Evolutionary conservation across 441 rosid genomes (phyloP), one percentile per base, ranked within the genome.

Genomic region (Aquilaria agallochum): DNA sequence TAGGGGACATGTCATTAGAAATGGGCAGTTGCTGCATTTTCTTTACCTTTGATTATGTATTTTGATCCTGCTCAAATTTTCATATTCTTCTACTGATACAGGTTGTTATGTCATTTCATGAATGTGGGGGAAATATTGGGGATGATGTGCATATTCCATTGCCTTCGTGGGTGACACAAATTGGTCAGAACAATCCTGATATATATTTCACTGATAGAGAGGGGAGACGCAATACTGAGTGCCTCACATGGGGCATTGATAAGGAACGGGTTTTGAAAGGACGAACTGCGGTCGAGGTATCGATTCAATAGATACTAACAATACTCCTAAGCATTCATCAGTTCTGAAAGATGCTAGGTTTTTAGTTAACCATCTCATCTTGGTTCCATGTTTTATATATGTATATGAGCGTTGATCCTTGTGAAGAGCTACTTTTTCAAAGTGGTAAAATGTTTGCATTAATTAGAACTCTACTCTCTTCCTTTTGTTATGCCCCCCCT

Each of bases 111-210:
- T 87, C 94, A 49, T 83, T 87, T 68, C 90, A 87, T 53, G 90
- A 83, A 73, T 84, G 90, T 70, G 94, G 94, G 63, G 94, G 94
- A 71, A 87, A 87, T 78, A 80, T 87, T 64, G 94, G 94, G 56
- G 94, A 87, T 66, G 90, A 87, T 78, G 90, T 83, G 47, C 67
- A 84, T 73, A 79, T 87, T 65, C 89, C 85, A 53, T 79, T 84
- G 60, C 94, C 94, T 46, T 66, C 74, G 57, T 87, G 94, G 94
- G 83, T 87, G 62, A 81, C 68, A 61, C 78, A 87, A 64, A 71
- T 74, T 48, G 87, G 89, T 63, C 73, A 79, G 71, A 85, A 70
- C 76, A 87, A 87, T 72, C 90, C 94, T 55, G 84, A 84, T 71
- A 87, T 87, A 56, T 87, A 79, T 76, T 87, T 87, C 74, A 85